Evolutionary conservation across 2,329 filamentous ascomycete genomes (phyloP).

Genomic region (Tothia fuscella): DNA sequence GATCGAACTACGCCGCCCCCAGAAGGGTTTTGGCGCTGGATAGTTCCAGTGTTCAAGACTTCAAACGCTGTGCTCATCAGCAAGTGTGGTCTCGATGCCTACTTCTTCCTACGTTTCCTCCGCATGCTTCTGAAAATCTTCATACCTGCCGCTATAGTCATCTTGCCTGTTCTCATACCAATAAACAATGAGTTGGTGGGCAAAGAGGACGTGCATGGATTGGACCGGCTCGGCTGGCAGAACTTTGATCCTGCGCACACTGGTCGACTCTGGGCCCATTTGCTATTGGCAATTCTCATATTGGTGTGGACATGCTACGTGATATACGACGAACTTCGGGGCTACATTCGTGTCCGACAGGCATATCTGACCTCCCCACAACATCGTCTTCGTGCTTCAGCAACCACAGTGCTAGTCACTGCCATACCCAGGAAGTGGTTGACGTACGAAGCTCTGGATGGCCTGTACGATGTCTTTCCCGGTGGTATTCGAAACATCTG

Average conservation of each 20-base stretch:
- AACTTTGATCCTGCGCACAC: slow-evolving; percentile 62
- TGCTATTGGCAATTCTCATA: slow-evolving; percentile 65
- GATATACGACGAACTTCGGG: slow-evolving; percentile 72
- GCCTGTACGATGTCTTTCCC: slow-evolving; percentile 89
- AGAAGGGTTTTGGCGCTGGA: slow-evolving; percentile 40
- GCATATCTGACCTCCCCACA: slow-evolving; percentile 90
- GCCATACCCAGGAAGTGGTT: slow-evolving; percentile 88
- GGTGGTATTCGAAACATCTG: slow-evolving; percentile 92
- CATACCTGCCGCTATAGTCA: slow-evolving; percentile 62
- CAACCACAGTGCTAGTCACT: slow-evolving; percentile 87
- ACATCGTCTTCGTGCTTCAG: slow-evolving; percentile 83
- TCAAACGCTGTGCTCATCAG: slow-evolving; percentile 78
- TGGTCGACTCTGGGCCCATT: slow-evolving; percentile 69
- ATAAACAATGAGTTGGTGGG: slow-evolving; percentile 60
- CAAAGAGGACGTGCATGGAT: slow-evolving; percentile 24
- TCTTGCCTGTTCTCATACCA: slow-evolving; percentile 76
- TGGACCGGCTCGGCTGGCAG: slow-evolving; percentile 78
- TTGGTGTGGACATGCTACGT: slow-evolving; percentile 78
- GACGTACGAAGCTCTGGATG: slow-evolving; percentile 64
- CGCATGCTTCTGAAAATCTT: slow-evolving; percentile 85
- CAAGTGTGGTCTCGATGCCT: slow-evolving; percentile 91
- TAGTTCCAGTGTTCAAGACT: slow-evolving; percentile 49
- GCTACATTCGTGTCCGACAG: slow-evolving; percentile 87
- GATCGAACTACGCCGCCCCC: slow-evolving; percentile 71
- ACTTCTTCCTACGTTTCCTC: slow-evolving; percentile 90